Conservation (phyloP, 202 grass and related monocot species). For the Cymbopogon flexuosus region DNA sequence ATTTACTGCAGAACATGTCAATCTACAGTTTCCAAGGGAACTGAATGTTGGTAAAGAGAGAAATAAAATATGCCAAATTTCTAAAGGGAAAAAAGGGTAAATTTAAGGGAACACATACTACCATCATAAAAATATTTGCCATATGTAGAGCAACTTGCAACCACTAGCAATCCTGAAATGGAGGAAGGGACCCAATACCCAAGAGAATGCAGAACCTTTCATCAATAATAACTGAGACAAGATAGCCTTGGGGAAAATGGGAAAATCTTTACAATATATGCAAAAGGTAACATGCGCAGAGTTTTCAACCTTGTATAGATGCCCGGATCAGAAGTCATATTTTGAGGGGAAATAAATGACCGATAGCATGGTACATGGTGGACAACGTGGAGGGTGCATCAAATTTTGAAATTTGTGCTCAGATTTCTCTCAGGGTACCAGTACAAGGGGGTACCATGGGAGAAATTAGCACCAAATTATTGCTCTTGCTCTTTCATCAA, state of each 20-base stretch:
- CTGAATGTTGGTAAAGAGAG: background rate
- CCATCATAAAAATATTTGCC: background rate
- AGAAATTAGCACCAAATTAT: background rate
- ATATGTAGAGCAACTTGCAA: constrained; percentile 13
- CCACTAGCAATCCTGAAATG: background rate
- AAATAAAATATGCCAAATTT: background rate
- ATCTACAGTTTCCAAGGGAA: constrained; percentile 11
- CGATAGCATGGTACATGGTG: background rate
- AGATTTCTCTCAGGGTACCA: background rate
- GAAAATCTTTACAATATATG: no score
- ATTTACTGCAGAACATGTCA: constrained; percentile 21
- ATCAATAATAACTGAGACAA: constrained; percentile 3
- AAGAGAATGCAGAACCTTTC: background rate
- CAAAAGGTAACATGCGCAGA: background rate
- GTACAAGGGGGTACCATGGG: background rate
- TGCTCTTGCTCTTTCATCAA: background rate
- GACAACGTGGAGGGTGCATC: background rate
- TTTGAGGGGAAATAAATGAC: background rate
- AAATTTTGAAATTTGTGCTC: background rate
- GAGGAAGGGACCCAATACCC: background rate
- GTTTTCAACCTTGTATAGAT: background rate
- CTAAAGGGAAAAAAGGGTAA: background rate
- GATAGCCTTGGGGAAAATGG: background rate
- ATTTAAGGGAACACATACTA: constrained; percentile 13
- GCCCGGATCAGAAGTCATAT: background rate